A percentile compares a stretch with the other conserved stretches of the same genome.
Evolutionary conservation across 225 moss, liverwort and hornwort species (phyloP).

Genomic region (Pleurozium schreberi): DNA sequence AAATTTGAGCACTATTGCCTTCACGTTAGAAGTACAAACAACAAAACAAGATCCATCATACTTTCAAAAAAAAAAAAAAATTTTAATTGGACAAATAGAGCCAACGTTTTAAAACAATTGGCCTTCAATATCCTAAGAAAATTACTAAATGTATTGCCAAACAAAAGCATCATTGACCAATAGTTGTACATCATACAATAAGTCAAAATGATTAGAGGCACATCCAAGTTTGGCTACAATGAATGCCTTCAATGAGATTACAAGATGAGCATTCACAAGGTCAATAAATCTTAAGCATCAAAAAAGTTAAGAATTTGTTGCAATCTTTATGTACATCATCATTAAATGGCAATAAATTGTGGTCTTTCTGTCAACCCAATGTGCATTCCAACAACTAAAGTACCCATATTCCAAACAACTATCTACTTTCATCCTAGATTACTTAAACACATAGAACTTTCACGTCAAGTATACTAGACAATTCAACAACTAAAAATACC

Average conservation of each 20-base stretch:
- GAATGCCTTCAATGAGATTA: neutral
- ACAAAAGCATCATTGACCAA: too few relatives aligned
- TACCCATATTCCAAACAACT: neutral
- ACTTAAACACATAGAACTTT: neutral
- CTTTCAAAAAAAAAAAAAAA: neutral
- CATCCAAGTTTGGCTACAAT: neutral
- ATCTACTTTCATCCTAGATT: neutral
- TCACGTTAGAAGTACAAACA: neutral
- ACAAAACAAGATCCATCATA: neutral
- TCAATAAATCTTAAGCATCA: neutral
- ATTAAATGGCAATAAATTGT: neutral
- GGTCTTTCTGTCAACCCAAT: too few relatives aligned
- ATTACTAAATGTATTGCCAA: neutral
- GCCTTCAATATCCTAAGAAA: too few relatives aligned
- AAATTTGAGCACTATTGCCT: neutral
- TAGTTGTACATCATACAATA: neutral
- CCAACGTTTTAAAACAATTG: neutral
- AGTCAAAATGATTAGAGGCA: too few relatives aligned
- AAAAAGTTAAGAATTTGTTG: neutral
- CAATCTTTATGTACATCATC: too few relatives aligned
- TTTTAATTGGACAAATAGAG: too few relatives aligned
- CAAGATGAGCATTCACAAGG: neutral
- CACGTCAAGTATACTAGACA: neutral
- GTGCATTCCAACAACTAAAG: fast-evolving
- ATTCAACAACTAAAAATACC: too few relatives aligned